Percentiles rank a stretch among this genome's conserved stretches.
Evolutionary conservation across 2,329 filamentous ascomycete species (phyloP).

Genomic region (Westerdykella sp.): DNA sequence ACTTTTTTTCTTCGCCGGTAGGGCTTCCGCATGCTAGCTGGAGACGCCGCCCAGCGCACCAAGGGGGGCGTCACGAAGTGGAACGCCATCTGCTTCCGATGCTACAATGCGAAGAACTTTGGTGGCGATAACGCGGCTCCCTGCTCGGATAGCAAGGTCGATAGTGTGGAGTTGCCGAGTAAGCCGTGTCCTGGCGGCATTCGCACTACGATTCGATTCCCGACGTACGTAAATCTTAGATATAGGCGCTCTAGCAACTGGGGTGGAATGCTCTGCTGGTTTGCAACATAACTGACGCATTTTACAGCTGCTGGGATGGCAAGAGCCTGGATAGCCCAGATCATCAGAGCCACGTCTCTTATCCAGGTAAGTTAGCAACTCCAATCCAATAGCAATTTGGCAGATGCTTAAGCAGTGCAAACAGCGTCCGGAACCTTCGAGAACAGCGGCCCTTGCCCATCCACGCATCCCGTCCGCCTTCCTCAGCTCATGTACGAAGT

Average conservation of each 20-base stretch:
- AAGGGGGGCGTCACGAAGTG: slow-evolving; percentile 29
- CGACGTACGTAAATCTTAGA: slow-evolving; percentile 1
- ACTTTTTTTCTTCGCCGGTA: slow-evolving; percentile 2
- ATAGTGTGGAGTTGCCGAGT: slow-evolving; percentile 34
- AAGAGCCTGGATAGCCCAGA: slow-evolving; percentile 58
- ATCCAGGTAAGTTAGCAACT: slow-evolving; percentile 55
- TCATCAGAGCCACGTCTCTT: slow-evolving; percentile 74
- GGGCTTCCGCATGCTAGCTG: slow-evolving; percentile 43
- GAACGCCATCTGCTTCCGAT: slow-evolving; percentile 40
- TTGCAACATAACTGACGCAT: slow-evolving; percentile 17
- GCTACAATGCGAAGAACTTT: slow-evolving; percentile 31
- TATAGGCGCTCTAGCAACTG: too few relatives aligned
- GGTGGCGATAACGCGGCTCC: slow-evolving; percentile 27
- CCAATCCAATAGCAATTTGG: slow-evolving; percentile 29
- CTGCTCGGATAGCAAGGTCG: slow-evolving; percentile 23
- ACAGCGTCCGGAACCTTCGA: slow-evolving; percentile 43
- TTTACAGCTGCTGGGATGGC: slow-evolving; percentile 14
- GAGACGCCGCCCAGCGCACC: slow-evolving; percentile 30
- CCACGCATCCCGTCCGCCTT: slow-evolving; percentile 13
- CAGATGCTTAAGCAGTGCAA: slow-evolving; percentile 72
- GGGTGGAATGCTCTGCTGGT: too few relatives aligned
- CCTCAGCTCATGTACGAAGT: slow-evolving; percentile 17
- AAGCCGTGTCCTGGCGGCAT: slow-evolving; percentile 34
- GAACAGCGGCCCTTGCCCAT: slow-evolving; percentile 11
- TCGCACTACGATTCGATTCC: slow-evolving; percentile 38